These are phyloP conservation scores for Seminavis robusta DNA, from an alignment of 108 stramenopile genomes.

Conservation along the genomic window DNA sequence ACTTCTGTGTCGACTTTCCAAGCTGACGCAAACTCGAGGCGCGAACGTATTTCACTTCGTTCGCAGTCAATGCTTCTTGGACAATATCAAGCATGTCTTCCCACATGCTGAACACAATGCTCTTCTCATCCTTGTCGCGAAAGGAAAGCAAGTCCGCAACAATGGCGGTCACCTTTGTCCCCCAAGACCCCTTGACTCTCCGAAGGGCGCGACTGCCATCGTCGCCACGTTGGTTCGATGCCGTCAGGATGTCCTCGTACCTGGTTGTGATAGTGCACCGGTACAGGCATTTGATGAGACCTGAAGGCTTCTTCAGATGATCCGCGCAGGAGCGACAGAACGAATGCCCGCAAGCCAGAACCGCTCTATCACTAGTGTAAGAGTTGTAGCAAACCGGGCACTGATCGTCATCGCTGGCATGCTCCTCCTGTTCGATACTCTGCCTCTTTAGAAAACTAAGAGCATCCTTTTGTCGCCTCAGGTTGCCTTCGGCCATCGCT, in stretches of 20 bases:
- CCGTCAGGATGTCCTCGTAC: slow-evolving; percentile 46
- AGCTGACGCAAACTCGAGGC: slow-evolving; percentile 22
- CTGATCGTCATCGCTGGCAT: slow-evolving; percentile 10
- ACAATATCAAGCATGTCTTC: slow-evolving; percentile 86
- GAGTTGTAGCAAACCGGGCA: slow-evolving; percentile 56
- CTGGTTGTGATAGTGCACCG: slow-evolving; percentile 37
- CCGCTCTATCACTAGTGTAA: slow-evolving; percentile 52
- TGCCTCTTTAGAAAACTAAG: slow-evolving; percentile 67
- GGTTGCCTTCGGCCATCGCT: slow-evolving; percentile 39
- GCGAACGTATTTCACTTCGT: slow-evolving; percentile 39
- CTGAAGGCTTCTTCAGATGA: slow-evolving; percentile 23
- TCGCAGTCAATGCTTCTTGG: slow-evolving; percentile 46
- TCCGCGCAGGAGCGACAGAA: slow-evolving; percentile 53
- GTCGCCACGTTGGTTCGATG: slow-evolving; percentile 36
- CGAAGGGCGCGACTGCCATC: slow-evolving; percentile 36
- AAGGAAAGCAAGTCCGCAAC: slow-evolving; percentile 51
- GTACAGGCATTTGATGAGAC: slow-evolving; percentile 39
- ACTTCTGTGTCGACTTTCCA: neutral
- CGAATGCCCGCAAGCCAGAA: slow-evolving; percentile 70
- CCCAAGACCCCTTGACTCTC: slow-evolving; percentile 67
- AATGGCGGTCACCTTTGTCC: slow-evolving; percentile 66
- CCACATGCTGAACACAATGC: slow-evolving; percentile 78
- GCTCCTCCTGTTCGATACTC: slow-evolving; percentile 7
- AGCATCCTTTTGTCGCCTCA: slow-evolving; percentile 49
- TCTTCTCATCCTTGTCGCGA: slow-evolving; percentile 55